Percentiles rank a stretch among this genome's conserved stretches.
These are phyloP conservation scores for Amaranthus hypochondriacus DNA, from an alignment of 148 eudicot genomes.

Conservation along the genomic window DNA sequence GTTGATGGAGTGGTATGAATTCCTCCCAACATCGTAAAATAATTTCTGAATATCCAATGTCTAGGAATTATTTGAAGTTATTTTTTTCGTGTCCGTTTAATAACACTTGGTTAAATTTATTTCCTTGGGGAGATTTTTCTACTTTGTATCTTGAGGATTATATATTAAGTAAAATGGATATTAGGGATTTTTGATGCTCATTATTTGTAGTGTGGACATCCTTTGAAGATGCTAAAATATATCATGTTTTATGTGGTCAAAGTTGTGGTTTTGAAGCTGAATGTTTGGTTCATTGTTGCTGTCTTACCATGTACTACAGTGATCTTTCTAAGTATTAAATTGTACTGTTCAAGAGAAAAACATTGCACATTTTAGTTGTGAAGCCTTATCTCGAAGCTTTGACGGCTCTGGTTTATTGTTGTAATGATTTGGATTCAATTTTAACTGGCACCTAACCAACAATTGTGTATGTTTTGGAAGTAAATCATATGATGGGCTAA, in stretches of 20 bases:
- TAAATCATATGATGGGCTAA: neutral
- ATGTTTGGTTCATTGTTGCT: neutral
- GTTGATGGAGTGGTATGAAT: neutral
- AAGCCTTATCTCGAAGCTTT: neutral
- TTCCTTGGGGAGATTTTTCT: too few relatives aligned
- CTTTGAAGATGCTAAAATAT: too few relatives aligned
- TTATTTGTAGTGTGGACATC: too few relatives aligned
- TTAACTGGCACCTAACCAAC: neutral
- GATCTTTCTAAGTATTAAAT: neutral
- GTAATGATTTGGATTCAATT: neutral
- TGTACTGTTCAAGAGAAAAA: neutral
- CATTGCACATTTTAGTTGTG: neutral
- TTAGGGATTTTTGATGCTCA: too few relatives aligned
- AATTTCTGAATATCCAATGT: neutral
- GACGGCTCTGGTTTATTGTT: neutral
- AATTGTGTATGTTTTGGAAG: neutral
- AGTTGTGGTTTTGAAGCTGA: neutral
- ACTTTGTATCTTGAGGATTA: too few relatives aligned
- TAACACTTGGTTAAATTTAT: too few relatives aligned
- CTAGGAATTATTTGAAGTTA: neutral
- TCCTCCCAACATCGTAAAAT: too few relatives aligned
- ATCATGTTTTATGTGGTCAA: neutral
- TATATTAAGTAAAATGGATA: too few relatives aligned
- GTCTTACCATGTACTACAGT: too few relatives aligned
- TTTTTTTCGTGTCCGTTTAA: too few relatives aligned